phyloP scores from a whole-genome alignment of 495 filamentous ascomycete genomes.

The Chaetomium tenue region DNA sequence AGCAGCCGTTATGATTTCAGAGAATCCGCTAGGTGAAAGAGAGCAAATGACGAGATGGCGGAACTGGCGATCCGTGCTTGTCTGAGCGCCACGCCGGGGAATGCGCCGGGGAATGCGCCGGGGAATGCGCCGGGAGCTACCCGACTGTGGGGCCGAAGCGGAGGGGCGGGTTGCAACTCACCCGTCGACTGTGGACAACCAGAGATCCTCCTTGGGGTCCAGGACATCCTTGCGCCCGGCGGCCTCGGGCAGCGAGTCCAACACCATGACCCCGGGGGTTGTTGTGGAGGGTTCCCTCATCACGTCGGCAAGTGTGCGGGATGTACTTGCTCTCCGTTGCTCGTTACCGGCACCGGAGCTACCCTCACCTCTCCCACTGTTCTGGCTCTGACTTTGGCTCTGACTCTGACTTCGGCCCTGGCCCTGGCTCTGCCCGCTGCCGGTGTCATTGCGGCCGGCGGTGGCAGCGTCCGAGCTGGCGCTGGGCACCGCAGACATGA shows the following conservation, averaged over 20 bases:
- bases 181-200: constrained; percentile 48
- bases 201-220: constrained; percentile 48
- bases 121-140: no score
- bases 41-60: background rate
- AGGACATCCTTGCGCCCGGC: constrained; percentile 27
- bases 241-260: constrained; percentile 33
- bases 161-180: constrained; percentile 35
- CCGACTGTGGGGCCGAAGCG: constrained; percentile 13
- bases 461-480: constrained; percentile 8
- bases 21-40: background rate
- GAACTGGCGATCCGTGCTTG: background rate
- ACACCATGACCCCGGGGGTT: constrained; percentile 41
- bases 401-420: no score
- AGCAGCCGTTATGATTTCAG: constrained; percentile 14
- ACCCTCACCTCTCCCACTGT: constrained; percentile 1
- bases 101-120: background rate
- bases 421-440: background rate
- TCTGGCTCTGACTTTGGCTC: no score
- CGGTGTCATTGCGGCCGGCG: background rate
- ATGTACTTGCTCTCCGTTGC: constrained; percentile 7
- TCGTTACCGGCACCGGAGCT: constrained; percentile 1
- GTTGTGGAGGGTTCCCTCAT: constrained; percentile 43
- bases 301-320: constrained; percentile 39
- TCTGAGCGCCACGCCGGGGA: constrained; percentile 11
- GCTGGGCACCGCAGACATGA: constrained; percentile 4